phyloP scores from a whole-genome alignment of 2,329 filamentous ascomycete genomes.

The Apiospora malaysiana region DNA sequence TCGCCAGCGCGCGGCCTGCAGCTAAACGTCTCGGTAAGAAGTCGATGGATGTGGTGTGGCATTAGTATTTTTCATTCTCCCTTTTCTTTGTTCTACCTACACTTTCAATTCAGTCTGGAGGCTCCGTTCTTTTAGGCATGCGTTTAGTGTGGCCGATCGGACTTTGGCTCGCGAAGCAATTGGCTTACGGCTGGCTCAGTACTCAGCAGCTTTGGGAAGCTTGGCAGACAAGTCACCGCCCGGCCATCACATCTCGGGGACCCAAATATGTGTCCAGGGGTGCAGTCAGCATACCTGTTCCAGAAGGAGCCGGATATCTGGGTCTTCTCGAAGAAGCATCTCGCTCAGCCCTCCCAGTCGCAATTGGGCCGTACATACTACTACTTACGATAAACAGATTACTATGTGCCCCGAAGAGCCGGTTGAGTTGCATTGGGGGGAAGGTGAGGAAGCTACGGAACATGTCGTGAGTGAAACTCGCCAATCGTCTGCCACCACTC shows the following conservation, averaged over 20 bases:
- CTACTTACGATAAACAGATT: no score
- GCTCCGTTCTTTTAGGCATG: background rate
- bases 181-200: background rate
- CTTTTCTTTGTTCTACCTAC: background rate
- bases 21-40: background rate
- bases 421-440: background rate
- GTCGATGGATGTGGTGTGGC: background rate
- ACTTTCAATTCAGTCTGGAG: background rate
- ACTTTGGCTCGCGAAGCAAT: background rate
- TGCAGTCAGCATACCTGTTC: background rate
- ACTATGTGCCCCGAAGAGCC: no score
- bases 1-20: background rate
- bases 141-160: background rate
- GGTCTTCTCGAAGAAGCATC: background rate
- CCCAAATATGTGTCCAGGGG: background rate
- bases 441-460: background rate
- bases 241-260: background rate
- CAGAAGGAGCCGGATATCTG: background rate
- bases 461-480: background rate
- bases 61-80: background rate
- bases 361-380: no score
- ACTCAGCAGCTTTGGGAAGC: background rate
- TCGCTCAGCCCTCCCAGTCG: no score
- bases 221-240: background rate
- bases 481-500: background rate